Evolutionary conservation across 192 early-diverging fungal species (phyloP).

Genomic region (Mortierella antarctica): DNA sequence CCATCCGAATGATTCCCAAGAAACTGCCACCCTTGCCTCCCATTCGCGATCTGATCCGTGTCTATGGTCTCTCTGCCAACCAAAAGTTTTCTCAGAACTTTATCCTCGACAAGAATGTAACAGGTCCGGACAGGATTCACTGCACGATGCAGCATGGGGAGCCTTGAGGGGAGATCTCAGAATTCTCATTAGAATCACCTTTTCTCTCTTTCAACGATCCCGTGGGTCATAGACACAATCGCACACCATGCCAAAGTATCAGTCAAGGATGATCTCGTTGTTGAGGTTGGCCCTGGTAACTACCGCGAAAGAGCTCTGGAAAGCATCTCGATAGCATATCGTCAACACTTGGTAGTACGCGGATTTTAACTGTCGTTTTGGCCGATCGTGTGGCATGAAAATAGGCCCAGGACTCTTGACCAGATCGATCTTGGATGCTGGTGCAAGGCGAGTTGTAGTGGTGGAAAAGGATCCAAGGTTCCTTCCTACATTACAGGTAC

Average conservation of each 20-base stretch:
- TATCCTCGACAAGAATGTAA: conserved; percentile 85
- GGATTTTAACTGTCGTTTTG: not conserved
- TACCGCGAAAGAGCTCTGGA: too few relatives aligned
- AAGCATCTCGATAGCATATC: too few relatives aligned
- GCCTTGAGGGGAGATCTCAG: not conserved
- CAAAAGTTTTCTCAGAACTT: conserved; percentile 86
- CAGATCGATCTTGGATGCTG: conserved; percentile 78
- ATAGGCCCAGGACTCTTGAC: conserved; percentile 80
- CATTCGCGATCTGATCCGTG: conserved; percentile 76
- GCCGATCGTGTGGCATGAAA: not conserved
- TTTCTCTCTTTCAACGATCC: not conserved
- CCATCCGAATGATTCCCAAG: conserved; percentile 24
- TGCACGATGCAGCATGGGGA: too few relatives aligned
- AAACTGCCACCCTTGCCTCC: conserved; percentile 71
- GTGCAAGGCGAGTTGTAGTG: conserved; percentile 69
- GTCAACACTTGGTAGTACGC: too few relatives aligned
- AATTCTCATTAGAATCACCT: not conserved
- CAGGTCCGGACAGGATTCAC: conserved; percentile 55
- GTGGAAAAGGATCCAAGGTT: conserved; percentile 83
- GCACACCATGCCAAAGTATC: conserved; percentile 68
- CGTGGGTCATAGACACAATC: conserved; percentile 67
- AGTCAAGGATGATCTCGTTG: conserved; percentile 65
- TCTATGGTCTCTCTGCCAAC: conserved; percentile 78
- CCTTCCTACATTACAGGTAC: conserved; percentile 68
- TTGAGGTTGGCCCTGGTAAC: conserved; percentile 81